phyloP scores from a whole-genome alignment of 441 rosid genomes.

The Arabidopsis hybrid region DNA sequence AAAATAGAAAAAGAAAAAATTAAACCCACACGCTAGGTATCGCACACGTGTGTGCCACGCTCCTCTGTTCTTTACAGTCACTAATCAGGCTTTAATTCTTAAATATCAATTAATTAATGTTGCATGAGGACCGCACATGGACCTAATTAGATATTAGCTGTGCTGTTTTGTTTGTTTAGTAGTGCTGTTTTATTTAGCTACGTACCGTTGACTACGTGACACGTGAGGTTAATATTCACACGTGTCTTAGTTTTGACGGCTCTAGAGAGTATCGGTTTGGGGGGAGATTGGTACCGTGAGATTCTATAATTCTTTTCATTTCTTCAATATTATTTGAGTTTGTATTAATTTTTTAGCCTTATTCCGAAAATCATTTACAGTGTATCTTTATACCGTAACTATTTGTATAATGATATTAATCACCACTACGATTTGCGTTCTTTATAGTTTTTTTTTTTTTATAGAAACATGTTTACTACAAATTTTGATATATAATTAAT shows the following conservation, averaged over 20 bases:
- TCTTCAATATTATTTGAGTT: background rate
- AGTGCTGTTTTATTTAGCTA: constrained; percentile 10
- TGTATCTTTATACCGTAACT: too few relatives aligned
- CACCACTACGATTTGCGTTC: background rate
- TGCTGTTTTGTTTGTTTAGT: background rate
- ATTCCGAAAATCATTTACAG: too few relatives aligned
- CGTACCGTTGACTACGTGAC: constrained; percentile 42
- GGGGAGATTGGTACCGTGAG: constrained; percentile 3
- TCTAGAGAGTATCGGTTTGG: constrained; percentile 6
- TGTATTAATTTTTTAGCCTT: background rate
- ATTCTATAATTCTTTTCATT: background rate
- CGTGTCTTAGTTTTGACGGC: constrained; percentile 37
- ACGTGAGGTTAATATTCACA: constrained; percentile 33
- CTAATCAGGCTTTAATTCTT: constrained; percentile 29
- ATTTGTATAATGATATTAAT: background rate
- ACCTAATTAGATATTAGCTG: constrained; percentile 12
- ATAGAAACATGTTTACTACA: background rate
- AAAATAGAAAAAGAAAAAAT: background rate
- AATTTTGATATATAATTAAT: too few relatives aligned
- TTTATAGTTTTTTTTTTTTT: background rate
- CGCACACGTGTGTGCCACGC: constrained; percentile 33
- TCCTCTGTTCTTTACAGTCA: constrained; percentile 8
- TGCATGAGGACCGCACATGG: constrained; percentile 24
- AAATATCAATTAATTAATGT: constrained; percentile 18
- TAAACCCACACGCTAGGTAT: constrained; percentile 31